Evolutionary conservation across 352 stramenopile genomes (phyloP).

Genomic region (Saprolegnia parasitica): DNA sequence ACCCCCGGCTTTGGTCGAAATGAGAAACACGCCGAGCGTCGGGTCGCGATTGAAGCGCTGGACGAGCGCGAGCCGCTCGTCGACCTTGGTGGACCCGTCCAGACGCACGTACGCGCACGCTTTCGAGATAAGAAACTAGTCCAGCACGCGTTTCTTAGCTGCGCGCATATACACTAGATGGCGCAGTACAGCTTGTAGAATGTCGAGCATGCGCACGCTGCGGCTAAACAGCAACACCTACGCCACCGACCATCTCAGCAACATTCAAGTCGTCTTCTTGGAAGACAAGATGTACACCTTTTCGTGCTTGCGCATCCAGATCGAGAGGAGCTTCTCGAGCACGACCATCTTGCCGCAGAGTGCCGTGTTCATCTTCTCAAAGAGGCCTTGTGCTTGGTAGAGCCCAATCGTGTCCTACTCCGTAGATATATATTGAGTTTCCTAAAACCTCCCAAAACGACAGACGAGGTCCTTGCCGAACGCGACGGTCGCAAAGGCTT

Average conservation of each 20-base stretch:
- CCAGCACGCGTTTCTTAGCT: too few relatives aligned
- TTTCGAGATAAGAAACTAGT: slow-evolving; percentile 60
- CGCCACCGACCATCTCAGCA: neutral
- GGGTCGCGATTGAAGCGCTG: slow-evolving; percentile 68
- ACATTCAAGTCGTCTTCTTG: too few relatives aligned
- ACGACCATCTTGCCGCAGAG: slow-evolving; percentile 83
- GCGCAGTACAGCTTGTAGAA: slow-evolving; percentile 53
- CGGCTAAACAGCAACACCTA: slow-evolving; percentile 67
- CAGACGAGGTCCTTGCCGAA: slow-evolving; percentile 57
- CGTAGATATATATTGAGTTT: slow-evolving; percentile 39
- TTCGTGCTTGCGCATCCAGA: slow-evolving; percentile 60
- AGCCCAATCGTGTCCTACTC: slow-evolving; percentile 6
- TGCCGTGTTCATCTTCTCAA: slow-evolving; percentile 46
- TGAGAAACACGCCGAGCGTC: slow-evolving; percentile 63
- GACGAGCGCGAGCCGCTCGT: slow-evolving; percentile 65
- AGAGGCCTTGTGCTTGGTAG: slow-evolving; percentile 14
- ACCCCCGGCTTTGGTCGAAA: slow-evolving; percentile 61
- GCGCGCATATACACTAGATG: too few relatives aligned
- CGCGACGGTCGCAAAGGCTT: slow-evolving; percentile 48
- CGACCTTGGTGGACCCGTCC: slow-evolving; percentile 68
- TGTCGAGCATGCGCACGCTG: slow-evolving; percentile 76
- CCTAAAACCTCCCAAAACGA: slow-evolving; percentile 53
- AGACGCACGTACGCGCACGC: slow-evolving; percentile 55
- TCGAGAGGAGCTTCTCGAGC: slow-evolving; percentile 55
- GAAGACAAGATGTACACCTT: slow-evolving; percentile 32